These are phyloP conservation scores for Eimeria sp. DNA, from an alignment of 169 alveolate genomes.

Conservation along the genomic window DNA sequence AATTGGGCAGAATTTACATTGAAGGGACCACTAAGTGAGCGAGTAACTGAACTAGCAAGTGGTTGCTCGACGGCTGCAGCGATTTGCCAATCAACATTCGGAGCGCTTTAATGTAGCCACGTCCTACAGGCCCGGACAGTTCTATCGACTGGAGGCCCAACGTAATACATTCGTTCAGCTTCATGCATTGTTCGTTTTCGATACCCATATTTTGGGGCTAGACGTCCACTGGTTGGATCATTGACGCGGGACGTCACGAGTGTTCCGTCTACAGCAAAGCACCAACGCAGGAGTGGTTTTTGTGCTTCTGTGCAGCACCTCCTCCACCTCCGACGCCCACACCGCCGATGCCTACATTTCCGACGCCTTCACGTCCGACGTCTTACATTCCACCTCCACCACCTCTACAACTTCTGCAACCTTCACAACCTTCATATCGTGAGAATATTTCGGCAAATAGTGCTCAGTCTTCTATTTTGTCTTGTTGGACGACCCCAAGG, in stretches of 20 bases:
- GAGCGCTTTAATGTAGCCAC: background rate
- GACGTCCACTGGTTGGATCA: background rate
- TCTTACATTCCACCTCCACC: no score
- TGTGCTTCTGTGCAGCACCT: background rate
- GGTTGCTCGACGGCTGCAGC: background rate
- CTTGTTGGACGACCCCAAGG: background rate
- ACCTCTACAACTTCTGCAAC: no score
- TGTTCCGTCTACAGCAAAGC: background rate
- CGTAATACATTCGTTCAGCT: background rate
- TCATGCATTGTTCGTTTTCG: background rate
- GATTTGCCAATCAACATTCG: background rate
- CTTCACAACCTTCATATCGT: background rate
- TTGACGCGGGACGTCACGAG: background rate
- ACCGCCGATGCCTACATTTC: background rate
- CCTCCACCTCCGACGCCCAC: background rate
- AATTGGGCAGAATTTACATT: background rate
- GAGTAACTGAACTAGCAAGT: background rate
- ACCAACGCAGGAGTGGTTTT: background rate
- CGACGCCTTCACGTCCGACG: no score
- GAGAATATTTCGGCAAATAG: background rate
- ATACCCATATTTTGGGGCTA: background rate
- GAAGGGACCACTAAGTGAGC: background rate
- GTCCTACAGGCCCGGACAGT: background rate
- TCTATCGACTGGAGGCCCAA: background rate
- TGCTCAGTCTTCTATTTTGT: background rate